Conservation (phyloP, 164 flowering plant genomes). For the Sedum album region DNA sequence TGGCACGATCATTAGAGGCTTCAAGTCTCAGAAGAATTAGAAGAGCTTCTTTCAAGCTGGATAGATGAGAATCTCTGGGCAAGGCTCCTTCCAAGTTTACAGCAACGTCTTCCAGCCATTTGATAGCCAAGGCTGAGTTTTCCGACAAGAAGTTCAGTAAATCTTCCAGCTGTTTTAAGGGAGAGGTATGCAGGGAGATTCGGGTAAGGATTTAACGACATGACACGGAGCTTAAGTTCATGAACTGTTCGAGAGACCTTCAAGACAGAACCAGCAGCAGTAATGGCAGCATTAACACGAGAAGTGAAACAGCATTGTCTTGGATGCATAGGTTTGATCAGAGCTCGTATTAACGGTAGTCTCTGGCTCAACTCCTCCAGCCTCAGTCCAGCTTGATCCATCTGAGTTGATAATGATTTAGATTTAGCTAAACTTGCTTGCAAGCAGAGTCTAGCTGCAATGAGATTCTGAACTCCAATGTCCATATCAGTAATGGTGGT, state of each 20-base stretch:
- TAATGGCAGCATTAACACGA: slow-evolving; percentile 29
- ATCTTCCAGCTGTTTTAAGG: slow-evolving; percentile 31
- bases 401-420: slow-evolving; percentile 22
- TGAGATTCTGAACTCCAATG: slow-evolving; percentile 19
- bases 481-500: slow-evolving; percentile 8
- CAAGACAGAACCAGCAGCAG: slow-evolving; percentile 40
- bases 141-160: slow-evolving; percentile 33
- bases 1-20: slow-evolving; percentile 17
- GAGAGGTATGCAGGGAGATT: slow-evolving; percentile 24
- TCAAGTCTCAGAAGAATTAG: slow-evolving; percentile 24
- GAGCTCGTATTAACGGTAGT: slow-evolving; percentile 24
- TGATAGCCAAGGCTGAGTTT: slow-evolving; percentile 34
- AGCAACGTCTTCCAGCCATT: slow-evolving; percentile 39
- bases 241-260: slow-evolving; percentile 29
- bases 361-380: slow-evolving; percentile 23
- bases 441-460: slow-evolving; percentile 25
- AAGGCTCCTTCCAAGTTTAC: slow-evolving; percentile 20
- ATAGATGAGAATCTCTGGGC: slow-evolving; percentile 15
- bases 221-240: slow-evolving; percentile 29
- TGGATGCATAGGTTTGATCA: slow-evolving; percentile 12
- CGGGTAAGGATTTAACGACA: slow-evolving; percentile 12
- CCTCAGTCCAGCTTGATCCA: slow-evolving; percentile 25
- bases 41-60: slow-evolving; percentile 24
- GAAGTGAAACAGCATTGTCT: slow-evolving; percentile 11
- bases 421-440: slow-evolving; percentile 31